These are phyloP conservation scores for Fragaria ananassa DNA, from an alignment of 306 rosid genomes.

Conservation along the genomic window DNA sequence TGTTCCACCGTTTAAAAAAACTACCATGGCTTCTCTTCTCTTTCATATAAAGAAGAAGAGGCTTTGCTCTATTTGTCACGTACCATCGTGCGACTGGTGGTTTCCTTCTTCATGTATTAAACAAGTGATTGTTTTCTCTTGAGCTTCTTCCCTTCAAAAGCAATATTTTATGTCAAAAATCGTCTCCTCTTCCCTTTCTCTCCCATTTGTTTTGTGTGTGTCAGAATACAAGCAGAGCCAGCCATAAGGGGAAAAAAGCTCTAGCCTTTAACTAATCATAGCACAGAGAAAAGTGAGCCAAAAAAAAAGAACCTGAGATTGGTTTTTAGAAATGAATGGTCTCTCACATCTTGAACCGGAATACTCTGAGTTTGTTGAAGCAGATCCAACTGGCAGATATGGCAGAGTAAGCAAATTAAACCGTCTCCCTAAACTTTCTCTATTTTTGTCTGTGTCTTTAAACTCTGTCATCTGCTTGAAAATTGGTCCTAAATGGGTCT, in stretches of 20 bases:
- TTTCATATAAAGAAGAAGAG: background rate
- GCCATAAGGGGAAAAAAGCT: constrained; percentile 16
- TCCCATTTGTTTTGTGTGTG: constrained; percentile 26
- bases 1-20: background rate
- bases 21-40: constrained; percentile 3
- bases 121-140: background rate
- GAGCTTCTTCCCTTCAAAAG: background rate
- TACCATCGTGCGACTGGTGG: constrained; percentile 44
- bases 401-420: constrained; percentile 61
- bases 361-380: constrained; percentile 68
- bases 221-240: constrained; percentile 30
- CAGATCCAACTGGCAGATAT: constrained; percentile 99
- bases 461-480: background rate
- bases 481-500: constrained; percentile 23
- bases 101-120: constrained; percentile 22
- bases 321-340: constrained; percentile 50
- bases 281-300: constrained; percentile 9
- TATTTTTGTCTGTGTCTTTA: background rate
- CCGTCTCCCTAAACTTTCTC: constrained; percentile 4
- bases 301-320: background rate
- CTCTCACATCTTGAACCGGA: constrained; percentile 49
- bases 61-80: constrained; percentile 34
- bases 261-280: background rate
- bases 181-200: constrained; percentile 8
- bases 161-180: background rate